Evolutionary conservation across 129 eudicot species (phyloP).

Genomic region (Artemisia annua): DNA sequence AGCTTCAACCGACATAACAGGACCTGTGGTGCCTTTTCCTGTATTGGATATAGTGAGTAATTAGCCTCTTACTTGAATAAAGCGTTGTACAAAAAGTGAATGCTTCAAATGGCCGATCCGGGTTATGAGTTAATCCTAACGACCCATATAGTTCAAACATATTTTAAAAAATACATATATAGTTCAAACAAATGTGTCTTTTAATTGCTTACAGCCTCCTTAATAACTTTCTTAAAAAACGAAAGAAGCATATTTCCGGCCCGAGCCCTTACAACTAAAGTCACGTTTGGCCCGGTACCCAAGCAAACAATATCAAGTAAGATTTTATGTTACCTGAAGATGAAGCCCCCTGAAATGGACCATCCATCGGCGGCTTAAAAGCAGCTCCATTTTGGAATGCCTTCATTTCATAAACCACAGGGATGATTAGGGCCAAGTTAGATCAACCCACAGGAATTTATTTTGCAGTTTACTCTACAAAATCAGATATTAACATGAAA

Average conservation of each 20-base stretch:
- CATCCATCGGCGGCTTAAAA: slow-evolving; percentile 38
- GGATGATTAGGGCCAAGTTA: background rate
- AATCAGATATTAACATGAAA: slow-evolving; percentile 4
- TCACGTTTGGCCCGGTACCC: too few relatives aligned
- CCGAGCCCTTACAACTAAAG: too few relatives aligned
- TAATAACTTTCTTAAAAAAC: too few relatives aligned
- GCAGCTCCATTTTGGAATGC: slow-evolving; percentile 83
- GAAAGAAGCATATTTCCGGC: too few relatives aligned
- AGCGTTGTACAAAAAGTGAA: too few relatives aligned
- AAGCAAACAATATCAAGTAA: background rate
- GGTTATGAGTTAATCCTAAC: too few relatives aligned
- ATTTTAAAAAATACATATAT: too few relatives aligned
- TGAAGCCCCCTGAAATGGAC: slow-evolving; percentile 48
- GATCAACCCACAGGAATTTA: background rate
- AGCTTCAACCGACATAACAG: slow-evolving; percentile 81
- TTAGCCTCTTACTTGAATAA: slow-evolving; percentile 24
- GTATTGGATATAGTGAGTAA: background rate
- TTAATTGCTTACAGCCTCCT: too few relatives aligned
- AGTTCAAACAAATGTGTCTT: too few relatives aligned
- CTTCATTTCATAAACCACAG: slow-evolving; percentile 29
- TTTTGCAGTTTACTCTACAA: too few relatives aligned
- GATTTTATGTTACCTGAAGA: slow-evolving; percentile 46
- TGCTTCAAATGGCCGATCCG: too few relatives aligned
- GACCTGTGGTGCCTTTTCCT: slow-evolving; percentile 41
- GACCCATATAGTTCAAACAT: too few relatives aligned